These are phyloP conservation scores for Stemphylium beticola DNA, from an alignment of 2,329 filamentous ascomycete species.

Conservation along the genomic window DNA sequence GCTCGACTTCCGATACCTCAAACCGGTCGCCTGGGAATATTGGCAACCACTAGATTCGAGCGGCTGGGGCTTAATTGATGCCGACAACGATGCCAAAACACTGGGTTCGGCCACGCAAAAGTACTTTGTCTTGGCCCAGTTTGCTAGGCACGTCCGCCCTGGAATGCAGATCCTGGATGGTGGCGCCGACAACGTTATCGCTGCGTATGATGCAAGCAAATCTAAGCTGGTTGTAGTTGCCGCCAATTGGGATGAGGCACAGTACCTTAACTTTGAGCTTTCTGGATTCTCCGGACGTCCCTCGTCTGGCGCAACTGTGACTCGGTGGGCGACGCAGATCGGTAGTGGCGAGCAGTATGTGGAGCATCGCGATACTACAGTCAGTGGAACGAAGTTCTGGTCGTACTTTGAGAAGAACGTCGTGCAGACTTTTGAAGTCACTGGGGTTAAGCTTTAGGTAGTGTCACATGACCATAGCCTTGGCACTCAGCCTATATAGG, in stretches of 20 bases:
- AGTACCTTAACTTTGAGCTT: constrained; percentile 14
- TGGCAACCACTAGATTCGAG: constrained; percentile 12
- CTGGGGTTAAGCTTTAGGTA: constrained; percentile 7
- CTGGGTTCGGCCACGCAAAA: constrained; percentile 9
- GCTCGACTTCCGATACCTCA: constrained; percentile 8
- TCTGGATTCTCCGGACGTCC: constrained; percentile 9
- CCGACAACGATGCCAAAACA: constrained; percentile 12
- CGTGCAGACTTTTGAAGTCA: constrained; percentile 14
- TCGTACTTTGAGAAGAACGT: constrained; percentile 13
- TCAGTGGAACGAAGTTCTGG: constrained; percentile 10
- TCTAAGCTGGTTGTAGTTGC: constrained; percentile 10
- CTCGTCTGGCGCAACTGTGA: constrained; percentile 1
- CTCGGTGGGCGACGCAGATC: constrained; percentile 10
- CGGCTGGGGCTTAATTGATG: constrained; percentile 10
- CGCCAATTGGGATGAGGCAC: constrained; percentile 8
- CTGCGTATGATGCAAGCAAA: constrained; percentile 10
- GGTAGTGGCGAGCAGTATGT: constrained; percentile 11
- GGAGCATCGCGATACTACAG: constrained; percentile 5
- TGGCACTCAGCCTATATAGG: too few relatives aligned
- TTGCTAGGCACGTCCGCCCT: constrained; percentile 10
- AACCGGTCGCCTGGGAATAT: constrained; percentile 12
- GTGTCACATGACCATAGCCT: not conserved
- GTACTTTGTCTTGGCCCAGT: constrained; percentile 13
- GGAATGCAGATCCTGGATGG: constrained; percentile 15
- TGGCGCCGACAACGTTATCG: constrained; percentile 7